A percentile compares a stretch with the other conserved stretches of the same genome.
Conservation (phyloP, 257 asterid genomes). For the Solanum rostratum region DNA sequence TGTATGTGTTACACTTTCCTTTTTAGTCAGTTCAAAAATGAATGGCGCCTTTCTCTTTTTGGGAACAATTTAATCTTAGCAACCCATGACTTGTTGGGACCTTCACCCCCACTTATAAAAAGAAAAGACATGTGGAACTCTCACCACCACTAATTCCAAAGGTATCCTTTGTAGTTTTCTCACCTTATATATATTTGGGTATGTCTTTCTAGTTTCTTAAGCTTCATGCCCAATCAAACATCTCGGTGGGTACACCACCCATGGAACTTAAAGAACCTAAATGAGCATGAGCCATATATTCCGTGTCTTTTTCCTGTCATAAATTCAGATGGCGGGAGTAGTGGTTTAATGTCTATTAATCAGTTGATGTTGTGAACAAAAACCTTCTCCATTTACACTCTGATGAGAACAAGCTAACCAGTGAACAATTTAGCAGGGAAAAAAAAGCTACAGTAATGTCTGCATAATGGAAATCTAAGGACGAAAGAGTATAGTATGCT, state of each 20-base stretch:
- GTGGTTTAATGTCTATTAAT: neutral
- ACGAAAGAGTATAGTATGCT: neutral
- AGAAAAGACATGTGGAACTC: neutral
- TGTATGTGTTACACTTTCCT: neutral
- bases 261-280: too few relatives aligned
- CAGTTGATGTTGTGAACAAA: neutral
- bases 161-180: neutral
- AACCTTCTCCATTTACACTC: neutral
- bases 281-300: too few relatives aligned
- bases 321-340: too few relatives aligned
- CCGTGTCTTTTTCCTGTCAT: too few relatives aligned
- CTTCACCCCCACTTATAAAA: neutral
- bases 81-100: neutral
- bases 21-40: neutral
- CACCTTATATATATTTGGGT: neutral
- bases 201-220: neutral
- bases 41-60: neutral
- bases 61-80: neutral
- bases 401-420: neutral
- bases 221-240: neutral
- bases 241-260: too few relatives aligned
- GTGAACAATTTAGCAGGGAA: neutral
- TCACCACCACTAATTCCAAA: neutral
- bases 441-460: neutral
- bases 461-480: neutral